Evolutionary conservation across 371 early-diverging fungal species (phyloP), one percentile per base, ranked within the genome.

Genomic region (Conidiobolus incongruus): DNA sequence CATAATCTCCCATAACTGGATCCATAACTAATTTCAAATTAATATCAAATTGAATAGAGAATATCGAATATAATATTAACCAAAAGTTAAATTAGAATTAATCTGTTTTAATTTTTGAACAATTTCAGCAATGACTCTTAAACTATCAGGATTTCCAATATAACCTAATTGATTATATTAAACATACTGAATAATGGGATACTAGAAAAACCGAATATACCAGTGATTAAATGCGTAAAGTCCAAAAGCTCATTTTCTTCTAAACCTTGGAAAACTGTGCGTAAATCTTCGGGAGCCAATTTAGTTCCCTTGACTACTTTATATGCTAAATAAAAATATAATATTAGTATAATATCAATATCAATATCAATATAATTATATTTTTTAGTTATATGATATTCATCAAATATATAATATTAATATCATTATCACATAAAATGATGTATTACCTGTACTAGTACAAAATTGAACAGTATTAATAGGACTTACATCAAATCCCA

Each of bases 1-100:
- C 83, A 52, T 81, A 66, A 56, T 93, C 94, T 17, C 94, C 94
- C 66, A 93, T 73, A 1, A 93, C 94, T 1, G 92, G 84, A 58
- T 93, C 94, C 45, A 88, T 61, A 0, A 91, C 81, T 77, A 51
- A 4, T 44, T 12, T 42, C 17, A 19, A 10, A 34, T 28, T 26
- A 28, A 39, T n/a, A 42, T 35, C 24, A 39, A 26, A n/a, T 26
- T 38, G 40, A 10, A 2, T 35, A 11, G 30, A 35, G 17, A 29
- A 16, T n/a, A 0, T n/a, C 23, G 2, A 37, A 32, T n/a, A 11
- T 28, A 6, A 15, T 3, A 40, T 49, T 58, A 54, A 66, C 71
- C 66, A 54, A 55, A 63, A 1, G 62, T 47, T n/a, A 66, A 35
- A 12, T 51, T 36, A 10, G 45, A 46, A 30, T 53, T 50, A 13